Evolutionary conservation across 495 filamentous ascomycete genomes (phyloP).

Genomic region (Neurospora africana): DNA sequence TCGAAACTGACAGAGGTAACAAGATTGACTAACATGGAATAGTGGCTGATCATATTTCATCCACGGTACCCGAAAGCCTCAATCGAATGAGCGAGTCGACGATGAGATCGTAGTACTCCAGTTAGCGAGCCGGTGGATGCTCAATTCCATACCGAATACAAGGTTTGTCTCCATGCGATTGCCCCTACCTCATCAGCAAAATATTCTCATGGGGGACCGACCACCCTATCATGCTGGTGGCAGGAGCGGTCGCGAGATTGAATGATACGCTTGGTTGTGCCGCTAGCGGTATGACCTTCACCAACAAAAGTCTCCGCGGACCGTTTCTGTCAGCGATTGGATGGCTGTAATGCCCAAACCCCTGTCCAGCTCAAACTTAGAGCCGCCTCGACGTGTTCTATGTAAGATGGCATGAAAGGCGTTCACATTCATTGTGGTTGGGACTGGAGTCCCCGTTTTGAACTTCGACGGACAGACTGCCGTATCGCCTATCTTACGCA

Average conservation of each 20-base stretch:
- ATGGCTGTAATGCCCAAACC: conserved; percentile 7
- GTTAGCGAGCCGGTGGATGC: neutral
- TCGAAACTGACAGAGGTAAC: neutral
- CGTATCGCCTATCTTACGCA: neutral
- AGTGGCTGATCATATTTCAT: neutral
- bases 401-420: conserved; percentile 6
- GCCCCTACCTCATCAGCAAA: neutral
- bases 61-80: neutral
- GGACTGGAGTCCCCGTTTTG: neutral
- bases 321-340: conserved; percentile 19
- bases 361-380: conserved; percentile 26
- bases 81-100: neutral
- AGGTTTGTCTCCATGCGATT: neutral
- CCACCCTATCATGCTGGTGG: neutral
- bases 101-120: neutral
- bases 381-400: conserved; percentile 14
- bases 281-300: conserved; percentile 11
- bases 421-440: neutral
- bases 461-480: neutral
- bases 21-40: neutral
- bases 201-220: neutral
- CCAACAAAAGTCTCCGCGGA: conserved; percentile 13
- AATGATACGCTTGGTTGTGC: conserved; percentile 11
- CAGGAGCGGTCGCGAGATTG: conserved; percentile 1
- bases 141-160: neutral